Conservation (phyloP, 2,329 filamentous ascomycete species). For the Colletotrichum lentis region DNA sequence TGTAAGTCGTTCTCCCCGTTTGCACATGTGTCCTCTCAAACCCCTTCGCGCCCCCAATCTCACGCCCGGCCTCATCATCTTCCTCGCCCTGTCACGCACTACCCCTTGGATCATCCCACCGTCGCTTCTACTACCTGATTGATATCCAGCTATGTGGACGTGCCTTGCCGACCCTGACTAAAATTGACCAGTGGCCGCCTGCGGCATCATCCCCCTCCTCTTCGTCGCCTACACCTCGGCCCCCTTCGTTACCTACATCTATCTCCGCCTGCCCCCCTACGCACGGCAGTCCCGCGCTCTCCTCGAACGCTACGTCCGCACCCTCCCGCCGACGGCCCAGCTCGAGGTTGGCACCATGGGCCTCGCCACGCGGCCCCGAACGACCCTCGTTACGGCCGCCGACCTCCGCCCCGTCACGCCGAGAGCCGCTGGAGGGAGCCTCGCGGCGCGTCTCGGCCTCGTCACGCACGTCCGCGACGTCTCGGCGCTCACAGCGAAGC, state of each 20-base stretch:
- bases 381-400: slow-evolving; percentile 53
- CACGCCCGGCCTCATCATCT: neutral
- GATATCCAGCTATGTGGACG: neutral
- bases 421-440: slow-evolving; percentile 12
- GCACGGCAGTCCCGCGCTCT: slow-evolving; percentile 68
- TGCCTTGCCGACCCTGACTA: slow-evolving; percentile 9
- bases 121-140: neutral
- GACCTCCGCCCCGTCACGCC: slow-evolving; percentile 45
- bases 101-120: neutral
- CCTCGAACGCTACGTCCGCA: slow-evolving; percentile 61
- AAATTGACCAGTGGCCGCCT: slow-evolving; percentile 60
- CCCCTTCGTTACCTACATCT: slow-evolving; percentile 77
- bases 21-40: slow-evolving; percentile 21
- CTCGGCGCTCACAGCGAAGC: slow-evolving; percentile 45
- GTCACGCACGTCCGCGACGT: slow-evolving; percentile 54
- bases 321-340: slow-evolving; percentile 55
- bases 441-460: slow-evolving; percentile 48
- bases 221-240: slow-evolving; percentile 71
- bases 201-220: slow-evolving; percentile 70
- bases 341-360: slow-evolving; percentile 66
- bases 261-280: slow-evolving; percentile 71
- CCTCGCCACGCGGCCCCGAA: slow-evolving; percentile 62
- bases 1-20: slow-evolving; percentile 46
- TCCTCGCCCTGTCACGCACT: neutral
- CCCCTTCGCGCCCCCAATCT: slow-evolving; percentile 21